A percentile compares a stretch with the other conserved stretches of the same genome.
Evolutionary conservation across 2,329 filamentous ascomycete species (phyloP).

Genomic region (Curvularia lunata): DNA sequence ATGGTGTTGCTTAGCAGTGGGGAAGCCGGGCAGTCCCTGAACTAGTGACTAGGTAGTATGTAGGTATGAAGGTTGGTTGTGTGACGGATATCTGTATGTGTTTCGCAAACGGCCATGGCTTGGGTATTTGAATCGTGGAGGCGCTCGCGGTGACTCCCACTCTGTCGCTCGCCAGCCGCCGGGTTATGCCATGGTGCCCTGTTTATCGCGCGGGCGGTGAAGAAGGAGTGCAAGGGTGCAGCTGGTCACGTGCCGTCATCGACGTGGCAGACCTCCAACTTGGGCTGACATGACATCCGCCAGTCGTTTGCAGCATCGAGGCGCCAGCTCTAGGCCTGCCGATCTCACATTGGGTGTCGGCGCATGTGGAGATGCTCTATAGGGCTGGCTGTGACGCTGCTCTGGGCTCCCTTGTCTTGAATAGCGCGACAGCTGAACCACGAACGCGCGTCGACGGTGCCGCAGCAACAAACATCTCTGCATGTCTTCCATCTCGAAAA

Average conservation of each 20-base stretch:
- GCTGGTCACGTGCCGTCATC: slow-evolving; percentile 19
- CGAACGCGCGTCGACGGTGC: not conserved
- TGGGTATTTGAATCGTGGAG: slow-evolving; percentile 1
- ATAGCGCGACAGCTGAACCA: not conserved
- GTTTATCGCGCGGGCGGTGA: slow-evolving; percentile 22
- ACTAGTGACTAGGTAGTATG: slow-evolving; percentile 3
- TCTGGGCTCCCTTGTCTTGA: not conserved
- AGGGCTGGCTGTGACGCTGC: not conserved
- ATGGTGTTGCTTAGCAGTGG: slow-evolving; percentile 2
- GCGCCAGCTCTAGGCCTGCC: not conserved
- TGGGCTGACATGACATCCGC: slow-evolving; percentile 1
- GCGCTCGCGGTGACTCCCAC: slow-evolving; percentile 3
- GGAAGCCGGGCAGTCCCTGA: slow-evolving; percentile 2
- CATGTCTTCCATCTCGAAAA: not conserved
- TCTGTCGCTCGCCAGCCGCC: slow-evolving; percentile 1
- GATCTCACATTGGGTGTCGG: not conserved
- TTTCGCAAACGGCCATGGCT: slow-evolving; percentile 8
- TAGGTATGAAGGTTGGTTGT: not conserved
- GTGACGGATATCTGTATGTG: slow-evolving; percentile 2
- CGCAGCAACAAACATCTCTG: not conserved
- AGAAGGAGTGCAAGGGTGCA: slow-evolving; percentile 18
- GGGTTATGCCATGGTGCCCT: slow-evolving; percentile 13
- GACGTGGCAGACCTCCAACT: slow-evolving; percentile 11
- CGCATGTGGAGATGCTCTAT: not conserved
- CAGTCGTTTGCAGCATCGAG: not conserved